A percentile compares a stretch with the other conserved stretches of the same genome.
Evolutionary conservation across 2,329 filamentous ascomycete species (phyloP).

Genomic region (Trichoderma atroviride): DNA sequence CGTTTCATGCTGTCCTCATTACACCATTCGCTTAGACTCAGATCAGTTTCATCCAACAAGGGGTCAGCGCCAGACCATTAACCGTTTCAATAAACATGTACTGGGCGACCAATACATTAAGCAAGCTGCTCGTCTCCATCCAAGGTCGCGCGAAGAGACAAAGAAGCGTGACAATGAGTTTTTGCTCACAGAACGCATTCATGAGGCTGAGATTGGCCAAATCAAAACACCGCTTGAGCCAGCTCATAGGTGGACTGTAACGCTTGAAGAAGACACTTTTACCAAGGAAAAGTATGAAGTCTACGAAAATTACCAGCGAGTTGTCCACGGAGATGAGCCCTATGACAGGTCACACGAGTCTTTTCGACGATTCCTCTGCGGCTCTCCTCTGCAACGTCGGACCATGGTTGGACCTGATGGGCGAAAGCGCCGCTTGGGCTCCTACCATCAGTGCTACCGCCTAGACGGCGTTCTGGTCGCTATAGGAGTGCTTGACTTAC

Average conservation of each 20-base stretch:
- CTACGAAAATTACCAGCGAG: conserved; percentile 73
- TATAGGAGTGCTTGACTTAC: conserved; percentile 73
- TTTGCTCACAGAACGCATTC: conserved; percentile 65
- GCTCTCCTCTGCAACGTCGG: conserved; percentile 62
- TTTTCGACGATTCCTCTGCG: conserved; percentile 75
- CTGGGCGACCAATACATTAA: conserved; percentile 69
- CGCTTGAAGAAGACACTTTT: conserved; percentile 69
- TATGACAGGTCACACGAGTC: conserved; percentile 60
- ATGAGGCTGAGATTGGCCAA: conserved; percentile 64
- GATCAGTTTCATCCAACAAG: conserved; percentile 65
- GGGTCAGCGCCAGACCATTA: conserved; percentile 74
- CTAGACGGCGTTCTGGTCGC: conserved; percentile 76
- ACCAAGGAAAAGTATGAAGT: conserved; percentile 75
- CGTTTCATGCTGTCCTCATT: conserved; percentile 88
- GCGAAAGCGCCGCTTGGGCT: conserved; percentile 62
- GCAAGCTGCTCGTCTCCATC: conserved; percentile 64
- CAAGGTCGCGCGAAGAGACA: conserved; percentile 66
- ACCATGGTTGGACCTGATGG: conserved; percentile 51
- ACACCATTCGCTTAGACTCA: conserved; percentile 75
- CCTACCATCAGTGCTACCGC: conserved; percentile 81
- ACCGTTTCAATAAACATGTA: conserved; percentile 74
- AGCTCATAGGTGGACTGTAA: conserved; percentile 68
- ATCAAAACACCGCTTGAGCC: conserved; percentile 64
- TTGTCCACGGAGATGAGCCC: conserved; percentile 70
- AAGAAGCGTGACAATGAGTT: conserved; percentile 69